phyloP scores from a whole-genome alignment of 164 flowering plant genomes.

The Macadamia integrifolia region DNA sequence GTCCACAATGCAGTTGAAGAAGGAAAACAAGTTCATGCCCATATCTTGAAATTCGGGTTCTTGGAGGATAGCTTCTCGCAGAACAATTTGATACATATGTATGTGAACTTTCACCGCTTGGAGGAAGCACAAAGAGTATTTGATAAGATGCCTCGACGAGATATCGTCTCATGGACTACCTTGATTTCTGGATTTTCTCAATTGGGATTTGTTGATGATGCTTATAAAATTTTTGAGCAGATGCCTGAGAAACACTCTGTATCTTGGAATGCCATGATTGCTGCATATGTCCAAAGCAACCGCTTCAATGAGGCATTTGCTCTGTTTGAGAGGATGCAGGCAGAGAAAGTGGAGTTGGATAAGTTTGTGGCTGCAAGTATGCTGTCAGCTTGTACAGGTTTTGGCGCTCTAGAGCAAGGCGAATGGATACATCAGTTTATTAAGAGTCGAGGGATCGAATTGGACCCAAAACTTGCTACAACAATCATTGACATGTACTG shows the following conservation, averaged over 20 bases:
- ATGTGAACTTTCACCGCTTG: background rate
- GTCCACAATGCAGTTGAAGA: background rate
- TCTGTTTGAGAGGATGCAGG: background rate
- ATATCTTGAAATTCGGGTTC: background rate
- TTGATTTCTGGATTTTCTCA: background rate
- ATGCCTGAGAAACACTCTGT: background rate
- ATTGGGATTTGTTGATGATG: background rate
- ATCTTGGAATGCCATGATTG: background rate
- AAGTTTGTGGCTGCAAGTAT: background rate
- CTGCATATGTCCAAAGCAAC: background rate
- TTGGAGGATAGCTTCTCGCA: background rate
- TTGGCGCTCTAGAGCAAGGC: background rate
- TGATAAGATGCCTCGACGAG: background rate
- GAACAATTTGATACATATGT: background rate
- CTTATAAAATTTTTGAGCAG: background rate
- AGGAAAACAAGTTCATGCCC: conserved; percentile 1
- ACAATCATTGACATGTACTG: background rate
- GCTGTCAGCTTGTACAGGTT: background rate
- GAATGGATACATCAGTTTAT: background rate
- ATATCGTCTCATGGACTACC: background rate
- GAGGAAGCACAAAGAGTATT: background rate
- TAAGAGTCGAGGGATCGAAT: background rate
- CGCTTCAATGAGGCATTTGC: background rate
- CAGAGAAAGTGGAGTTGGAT: background rate
- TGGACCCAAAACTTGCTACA: background rate